Evolutionary conservation across 805 yeast species (phyloP).

Genomic region (Candida nanaspora): DNA sequence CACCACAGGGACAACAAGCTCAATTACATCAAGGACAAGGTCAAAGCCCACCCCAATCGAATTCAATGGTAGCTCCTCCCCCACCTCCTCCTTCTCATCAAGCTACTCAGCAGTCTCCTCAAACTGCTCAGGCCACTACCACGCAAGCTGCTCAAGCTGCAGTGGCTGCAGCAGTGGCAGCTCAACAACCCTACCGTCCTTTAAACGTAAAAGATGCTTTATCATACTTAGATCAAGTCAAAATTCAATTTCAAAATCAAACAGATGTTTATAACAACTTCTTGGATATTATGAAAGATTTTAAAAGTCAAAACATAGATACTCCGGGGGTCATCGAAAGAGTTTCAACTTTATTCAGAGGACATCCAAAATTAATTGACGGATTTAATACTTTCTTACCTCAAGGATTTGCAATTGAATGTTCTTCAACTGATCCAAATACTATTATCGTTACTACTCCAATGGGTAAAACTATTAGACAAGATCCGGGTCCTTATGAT

Average conservation of each 20-base stretch:
- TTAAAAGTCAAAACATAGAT: conserved; percentile 91
- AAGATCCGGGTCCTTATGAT: conserved; percentile 37
- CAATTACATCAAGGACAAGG: background rate
- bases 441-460: conserved; percentile 96
- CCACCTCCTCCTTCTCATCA: conserved; percentile 6
- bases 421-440: conserved; percentile 87
- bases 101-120: conserved; percentile 16
- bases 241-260: conserved; percentile 82
- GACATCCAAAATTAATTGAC: conserved; percentile 89
- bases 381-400: conserved; percentile 98
- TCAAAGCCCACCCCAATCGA: background rate
- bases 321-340: conserved; percentile 98
- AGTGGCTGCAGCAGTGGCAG: conserved; percentile 17
- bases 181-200: conserved; percentile 51
- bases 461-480: conserved; percentile 74
- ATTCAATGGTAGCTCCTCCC: background rate
- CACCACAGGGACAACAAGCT: conserved; percentile 12
- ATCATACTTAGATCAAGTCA: conserved; percentile 92
- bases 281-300: conserved; percentile 97
- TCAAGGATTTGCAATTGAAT: conserved; percentile 90
- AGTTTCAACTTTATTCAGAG: conserved; percentile 83
- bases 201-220: conserved; percentile 94
- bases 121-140: conserved; percentile 9
- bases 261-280: conserved; percentile 96
- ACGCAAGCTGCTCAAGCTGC: conserved; percentile 22